Percentiles rank a stretch among this genome's conserved stretches.
Evolutionary conservation across 352 stramenopile species (phyloP).

Genomic region (Phytopythium aichiense): DNA sequence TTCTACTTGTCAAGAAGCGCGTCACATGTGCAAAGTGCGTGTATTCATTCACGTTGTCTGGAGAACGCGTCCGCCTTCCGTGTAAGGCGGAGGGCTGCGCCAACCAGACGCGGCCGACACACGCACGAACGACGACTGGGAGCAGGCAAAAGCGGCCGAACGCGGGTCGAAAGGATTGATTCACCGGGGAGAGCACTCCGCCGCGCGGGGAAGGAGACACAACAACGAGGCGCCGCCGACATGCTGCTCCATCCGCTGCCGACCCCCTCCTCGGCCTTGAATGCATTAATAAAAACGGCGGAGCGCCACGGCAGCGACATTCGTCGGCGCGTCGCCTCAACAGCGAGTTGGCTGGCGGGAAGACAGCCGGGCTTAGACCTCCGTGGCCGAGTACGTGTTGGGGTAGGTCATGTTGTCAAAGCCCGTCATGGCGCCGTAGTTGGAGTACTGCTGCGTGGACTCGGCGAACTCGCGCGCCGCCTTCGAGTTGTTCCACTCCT

Average conservation of each 20-base stretch:
- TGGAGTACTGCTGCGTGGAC: constrained; percentile 79
- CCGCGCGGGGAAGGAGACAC: constrained; percentile 1
- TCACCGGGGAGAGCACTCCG: neutral
- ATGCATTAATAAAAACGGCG: constrained; percentile 9
- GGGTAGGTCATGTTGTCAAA: constrained; percentile 81
- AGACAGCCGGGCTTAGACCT: constrained; percentile 30
- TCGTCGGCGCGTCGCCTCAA: neutral
- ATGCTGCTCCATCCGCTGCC: neutral
- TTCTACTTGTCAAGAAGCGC: too few species aligned
- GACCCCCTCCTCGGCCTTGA: neutral
- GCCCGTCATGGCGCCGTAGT: constrained; percentile 73
- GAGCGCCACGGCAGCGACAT: constrained; percentile 1
- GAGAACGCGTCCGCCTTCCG: neutral
- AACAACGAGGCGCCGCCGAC: neutral
- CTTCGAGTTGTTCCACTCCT: constrained; percentile 88
- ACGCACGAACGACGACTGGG: neutral
- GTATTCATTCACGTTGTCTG: too few species aligned
- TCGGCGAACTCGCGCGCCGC: constrained; percentile 79
- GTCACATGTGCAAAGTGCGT: too few species aligned
- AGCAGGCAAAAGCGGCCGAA: neutral
- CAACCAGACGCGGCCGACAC: neutral
- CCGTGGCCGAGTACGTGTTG: constrained; percentile 65
- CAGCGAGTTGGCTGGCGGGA: too few species aligned
- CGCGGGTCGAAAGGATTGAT: neutral
- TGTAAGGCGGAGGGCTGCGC: neutral